Evolutionary conservation across 345 rosid species (phyloP), one percentile per base, ranked within the genome.

Genomic region (Punica granatum): DNA sequence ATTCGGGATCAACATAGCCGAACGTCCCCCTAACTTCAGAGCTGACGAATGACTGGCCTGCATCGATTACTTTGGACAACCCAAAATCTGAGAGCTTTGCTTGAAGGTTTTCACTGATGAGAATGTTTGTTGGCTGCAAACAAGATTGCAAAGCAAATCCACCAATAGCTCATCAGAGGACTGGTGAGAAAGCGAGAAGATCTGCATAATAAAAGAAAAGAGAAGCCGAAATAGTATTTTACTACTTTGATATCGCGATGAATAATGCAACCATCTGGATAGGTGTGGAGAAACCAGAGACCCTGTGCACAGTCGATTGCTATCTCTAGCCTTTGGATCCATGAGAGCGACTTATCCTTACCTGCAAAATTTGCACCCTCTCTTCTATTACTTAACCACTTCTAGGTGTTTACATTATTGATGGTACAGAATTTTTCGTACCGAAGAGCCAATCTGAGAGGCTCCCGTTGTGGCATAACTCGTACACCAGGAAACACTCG

Each of bases 11-110:
- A 11, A 86, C 87, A 60, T 82, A 82, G 26, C 87, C 89, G n/a
- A 84, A 82, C 26, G 87, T 86, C 32, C 92, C 88, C 68, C 89
- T 72, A 51, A 86, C 86, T 79, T 84, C 87, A 63, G 89, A 82
- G 73, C 84, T 84, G 74, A 81, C 92, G 63, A 76, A 72, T 36
- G 87, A 81, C 66, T 78, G 84, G 41, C 82, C 92, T 35, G 81
- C 68, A 56, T 84, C 82, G 80, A 81, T 82, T 30, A 86, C 84
- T 73, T 84, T 86, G 11, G 92, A 84, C 33, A 82, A 63, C 28
- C 92, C 86, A 2, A 84, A 86, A 60, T 84, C 92, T 9, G 82
- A 74, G 35, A 86, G 85, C 73, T 86, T 86, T 37, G 87, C 88
- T 65, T 79, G 79, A 21, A 86, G 82, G 41, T 79, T 69, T 13